phyloP scores from a whole-genome alignment of 345 rosid species.

The Murraya koenigii region DNA sequence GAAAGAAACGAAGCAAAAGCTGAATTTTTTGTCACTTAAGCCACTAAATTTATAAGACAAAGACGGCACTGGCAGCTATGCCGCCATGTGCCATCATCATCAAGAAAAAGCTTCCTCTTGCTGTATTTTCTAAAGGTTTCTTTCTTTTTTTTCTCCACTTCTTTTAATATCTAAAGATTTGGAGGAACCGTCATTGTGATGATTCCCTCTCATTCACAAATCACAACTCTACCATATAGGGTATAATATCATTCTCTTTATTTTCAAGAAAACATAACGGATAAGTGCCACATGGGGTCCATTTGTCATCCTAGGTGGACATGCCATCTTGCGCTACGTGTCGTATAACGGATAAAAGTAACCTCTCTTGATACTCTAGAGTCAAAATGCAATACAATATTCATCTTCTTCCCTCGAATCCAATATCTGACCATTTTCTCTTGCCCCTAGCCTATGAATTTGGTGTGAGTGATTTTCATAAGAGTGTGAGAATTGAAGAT shows the following conservation, averaged over 20 bases:
- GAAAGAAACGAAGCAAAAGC: neutral
- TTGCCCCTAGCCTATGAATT: conserved; percentile 1
- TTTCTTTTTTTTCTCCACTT: neutral
- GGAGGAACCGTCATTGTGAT: conserved; percentile 15
- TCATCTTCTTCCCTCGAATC: neutral
- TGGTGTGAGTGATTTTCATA: conserved; percentile 9
- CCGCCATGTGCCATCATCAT: conserved; percentile 38
- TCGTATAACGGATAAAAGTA: conserved; percentile 22
- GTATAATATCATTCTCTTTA: conserved; percentile 2
- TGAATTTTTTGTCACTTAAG: neutral
- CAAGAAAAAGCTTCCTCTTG: neutral
- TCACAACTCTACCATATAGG: conserved; percentile 9
- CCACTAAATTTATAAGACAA: conserved; percentile 23
- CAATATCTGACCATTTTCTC: neutral
- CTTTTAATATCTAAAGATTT: neutral
- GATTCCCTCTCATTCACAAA: conserved; percentile 16
- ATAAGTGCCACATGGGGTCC: conserved; percentile 56
- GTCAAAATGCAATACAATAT: conserved; percentile 10
- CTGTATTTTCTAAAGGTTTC: neutral
- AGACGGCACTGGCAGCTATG: conserved; percentile 23
- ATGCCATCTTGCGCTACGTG: conserved; percentile 10
- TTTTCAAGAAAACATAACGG: conserved; percentile 27
- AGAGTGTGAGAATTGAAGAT: conserved; percentile 12
- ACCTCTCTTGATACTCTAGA: conserved; percentile 13
- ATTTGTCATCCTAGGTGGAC: conserved; percentile 34